Base-by-base conservation (phyloP, 495 filamentous ascomycete species). In the Cudoniella acicularis region DNA sequence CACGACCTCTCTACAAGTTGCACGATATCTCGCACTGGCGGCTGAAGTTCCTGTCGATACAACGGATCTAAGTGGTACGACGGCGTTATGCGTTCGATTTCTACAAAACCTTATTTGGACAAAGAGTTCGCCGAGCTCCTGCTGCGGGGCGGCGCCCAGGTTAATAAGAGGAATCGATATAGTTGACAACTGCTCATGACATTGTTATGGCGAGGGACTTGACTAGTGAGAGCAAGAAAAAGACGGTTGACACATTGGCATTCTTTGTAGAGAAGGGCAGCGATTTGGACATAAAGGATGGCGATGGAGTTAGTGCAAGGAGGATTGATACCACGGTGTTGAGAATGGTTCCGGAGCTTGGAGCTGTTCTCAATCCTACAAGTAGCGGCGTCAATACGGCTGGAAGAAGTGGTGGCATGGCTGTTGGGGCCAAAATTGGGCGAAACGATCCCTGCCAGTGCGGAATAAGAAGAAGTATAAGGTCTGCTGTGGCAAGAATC, bases 401-500 rank as follows among this genome's bases (percentile, higher is more conserved):
- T 54, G 52, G 8, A 30, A 9, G 2, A 17, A 42, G 1, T 17
- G 27, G 9, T 23, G 41, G 18, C 21, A 55, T 13, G 4, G 11
- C 27, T 47, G 8, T 20, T 41, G 30, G 36, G 16, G 1, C 13
- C 20, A 56, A 56, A 21, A 47, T 56, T 24, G 53, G 53, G 10
- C 45, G 53, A 23, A 56, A 56, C 47, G 53, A 56, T 56, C 53
- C 53, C 10, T 56, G 53, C 16, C 9, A 18, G 4, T 56, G 53
- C 25, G 30, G 53, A 56, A 41, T 16, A 56, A 56, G 22, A 45
- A 27, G 41, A 56, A 56, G 53, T 56, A 11, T 20, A 56, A 56
- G 23, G 40, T 47, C 23, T 56, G 53, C 40, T 56, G 53, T 47
- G 53, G 53, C n/a, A 56, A 56, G 41, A 47, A 54, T n/a, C n/a